Base-by-base conservation (phyloP, 352 stramenopile species). In the Globisporangium paroecandrum region DNA sequence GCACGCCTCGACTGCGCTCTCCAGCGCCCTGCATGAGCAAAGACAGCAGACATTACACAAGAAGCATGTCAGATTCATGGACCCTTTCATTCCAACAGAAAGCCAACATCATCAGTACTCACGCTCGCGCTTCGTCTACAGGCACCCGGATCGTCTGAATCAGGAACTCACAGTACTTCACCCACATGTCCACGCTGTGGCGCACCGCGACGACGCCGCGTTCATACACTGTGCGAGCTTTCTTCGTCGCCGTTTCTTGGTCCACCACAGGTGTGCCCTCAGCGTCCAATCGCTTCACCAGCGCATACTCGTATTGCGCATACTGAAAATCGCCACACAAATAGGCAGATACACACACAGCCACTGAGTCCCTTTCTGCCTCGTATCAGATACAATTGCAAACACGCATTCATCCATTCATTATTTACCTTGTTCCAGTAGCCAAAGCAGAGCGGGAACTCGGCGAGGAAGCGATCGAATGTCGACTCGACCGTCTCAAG, bases 381-480 rank as follows among this genome's bases (percentile, higher is more conserved):
- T 32, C 18, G 41, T 12, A 51, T 36, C 47, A 27, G 49, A 43
- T 60, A 27, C 10, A 6, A 29, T 12, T 24, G 20, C 49, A 20
- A 15, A 15, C 63, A 20, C 18, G 57, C 54, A 13, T 34, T 2
- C 62, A 22, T 13, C 29, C 29, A 32, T 32, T 32, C 29, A 32
- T 47, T 8, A 46, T 10, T 47, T 46, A 92, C 86, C 83, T 94
- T 94, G 74, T 91, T 94, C 86, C 86, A 94, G 71, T 94, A 94
- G 72, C 86, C 86, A 72, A 91, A 94, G 64, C 86, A 94, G 49
- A 94, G 75, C 47, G 86, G 86, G 56, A 94, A 94, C 69, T 91
- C 82, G 25, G 15, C 51, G 67, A 94, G 73, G 61, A 94, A 94
- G 41, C 69, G 77, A 47, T 92, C 84, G 46, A 85, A 94, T 61